Conservation (phyloP, 2,329 filamentous ascomycete species). For the Phoma herbarum region DNA sequence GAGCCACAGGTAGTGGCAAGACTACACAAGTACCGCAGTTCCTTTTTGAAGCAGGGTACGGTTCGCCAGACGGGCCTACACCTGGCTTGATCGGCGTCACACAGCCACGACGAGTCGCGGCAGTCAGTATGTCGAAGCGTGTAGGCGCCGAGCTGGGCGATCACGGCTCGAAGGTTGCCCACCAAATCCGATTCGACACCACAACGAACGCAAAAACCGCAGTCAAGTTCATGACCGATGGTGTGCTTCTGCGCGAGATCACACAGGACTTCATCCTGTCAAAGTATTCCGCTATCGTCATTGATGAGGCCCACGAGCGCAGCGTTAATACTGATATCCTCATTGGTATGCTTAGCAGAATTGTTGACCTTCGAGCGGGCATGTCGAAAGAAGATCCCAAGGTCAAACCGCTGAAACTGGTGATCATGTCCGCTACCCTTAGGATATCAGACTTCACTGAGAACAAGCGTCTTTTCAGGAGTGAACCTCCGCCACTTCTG, state of each 20-base stretch:
- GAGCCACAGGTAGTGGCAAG: conserved; percentile 95
- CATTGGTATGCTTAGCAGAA: conserved; percentile 95
- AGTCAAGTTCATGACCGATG: conserved; percentile 99
- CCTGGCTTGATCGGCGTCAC: conserved; percentile 95
- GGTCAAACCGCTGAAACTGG: conserved; percentile 80
- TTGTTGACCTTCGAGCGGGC: conserved; percentile 82
- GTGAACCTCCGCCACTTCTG: conserved; percentile 78
- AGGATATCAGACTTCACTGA: conserved; percentile 89
- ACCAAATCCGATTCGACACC: conserved; percentile 93
- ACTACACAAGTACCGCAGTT: conserved; percentile 98
- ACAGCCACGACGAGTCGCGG: conserved; percentile 91
- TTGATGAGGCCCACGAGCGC: conserved; percentile 96
- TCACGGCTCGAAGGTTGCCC: conserved; percentile 79
- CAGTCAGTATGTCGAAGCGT: conserved; percentile 95
- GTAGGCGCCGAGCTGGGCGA: conserved; percentile 86
- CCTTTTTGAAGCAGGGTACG: conserved; percentile 92
- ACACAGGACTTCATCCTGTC: conserved; percentile 85
- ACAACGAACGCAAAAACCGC: conserved; percentile 81
- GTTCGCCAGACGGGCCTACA: conserved; percentile 77
- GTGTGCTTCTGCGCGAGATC: conserved; percentile 90
- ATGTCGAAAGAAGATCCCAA: conserved; percentile 76
- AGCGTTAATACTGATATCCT: conserved; percentile 98
- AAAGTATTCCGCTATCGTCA: conserved; percentile 92
- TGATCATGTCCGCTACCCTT: conserved; percentile 98
- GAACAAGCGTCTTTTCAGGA: conserved; percentile 80